Conservation (phyloP, 75 land plant species). For the Selaginella moellendorffii region DNA sequence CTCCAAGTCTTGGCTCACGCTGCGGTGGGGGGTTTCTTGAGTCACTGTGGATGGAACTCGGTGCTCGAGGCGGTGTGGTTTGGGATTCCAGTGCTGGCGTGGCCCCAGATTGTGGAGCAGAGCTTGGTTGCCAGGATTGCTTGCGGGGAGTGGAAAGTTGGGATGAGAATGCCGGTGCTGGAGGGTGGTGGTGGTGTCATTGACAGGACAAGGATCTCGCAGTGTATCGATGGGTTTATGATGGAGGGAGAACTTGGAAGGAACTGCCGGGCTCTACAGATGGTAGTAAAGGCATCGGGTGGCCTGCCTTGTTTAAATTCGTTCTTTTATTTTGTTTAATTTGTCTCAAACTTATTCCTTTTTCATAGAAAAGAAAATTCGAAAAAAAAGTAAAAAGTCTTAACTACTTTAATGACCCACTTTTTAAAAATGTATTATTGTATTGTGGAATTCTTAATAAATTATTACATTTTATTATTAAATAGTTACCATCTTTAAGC, state of each 20-base stretch:
- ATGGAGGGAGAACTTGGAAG: background rate
- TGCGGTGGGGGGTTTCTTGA: background rate
- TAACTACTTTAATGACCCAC: no score
- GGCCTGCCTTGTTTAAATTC: no score
- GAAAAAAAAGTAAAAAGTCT: no score
- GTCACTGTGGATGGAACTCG: background rate
- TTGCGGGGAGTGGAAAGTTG: background rate
- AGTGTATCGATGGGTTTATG: background rate
- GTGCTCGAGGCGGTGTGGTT: background rate
- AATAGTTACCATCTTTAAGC: no score
- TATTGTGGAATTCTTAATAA: no score
- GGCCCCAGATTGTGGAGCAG: background rate
- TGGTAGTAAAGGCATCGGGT: no score
- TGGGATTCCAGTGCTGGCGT: background rate
- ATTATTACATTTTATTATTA: no score
- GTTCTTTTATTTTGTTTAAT: no score
- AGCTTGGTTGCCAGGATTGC: background rate
- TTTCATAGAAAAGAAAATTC: no score
- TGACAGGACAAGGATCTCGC: background rate
- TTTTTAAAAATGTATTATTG: no score
- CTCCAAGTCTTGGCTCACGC: background rate
- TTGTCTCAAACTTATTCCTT: no score
- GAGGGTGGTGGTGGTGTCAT: constrained; percentile 18
- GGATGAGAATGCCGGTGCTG: constrained; percentile 16
- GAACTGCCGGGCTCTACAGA: background rate